These are phyloP conservation scores for Linderina pennispora DNA, from an alignment of 192 early-diverging fungal species.

Conservation along the genomic window DNA sequence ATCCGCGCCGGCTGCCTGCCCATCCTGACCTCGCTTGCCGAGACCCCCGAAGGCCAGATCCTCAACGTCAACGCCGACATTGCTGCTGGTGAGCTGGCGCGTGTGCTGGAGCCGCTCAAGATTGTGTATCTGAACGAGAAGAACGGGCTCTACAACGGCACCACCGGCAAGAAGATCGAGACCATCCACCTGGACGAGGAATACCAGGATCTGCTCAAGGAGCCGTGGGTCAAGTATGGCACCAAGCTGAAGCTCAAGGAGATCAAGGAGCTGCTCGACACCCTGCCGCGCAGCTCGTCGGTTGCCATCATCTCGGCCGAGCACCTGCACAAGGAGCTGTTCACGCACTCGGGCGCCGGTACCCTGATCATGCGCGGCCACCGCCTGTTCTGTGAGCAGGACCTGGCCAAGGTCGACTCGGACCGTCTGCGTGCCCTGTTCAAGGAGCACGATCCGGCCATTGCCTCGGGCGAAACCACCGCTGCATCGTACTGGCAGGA, in stretches of 20 bases:
- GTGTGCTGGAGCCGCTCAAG: constrained; percentile 94
- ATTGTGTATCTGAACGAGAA: constrained; percentile 98
- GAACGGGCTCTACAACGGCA: constrained; percentile 91
- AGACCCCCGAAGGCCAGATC: constrained; percentile 93
- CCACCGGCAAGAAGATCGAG: constrained; percentile 93
- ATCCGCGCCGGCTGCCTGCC: constrained; percentile 93
- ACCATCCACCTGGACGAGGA: constrained; percentile 98
- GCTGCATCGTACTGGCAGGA: constrained; percentile 70
- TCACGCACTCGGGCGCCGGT: constrained; percentile 95
- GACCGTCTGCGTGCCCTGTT: constrained; percentile 78
- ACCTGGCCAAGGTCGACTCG: constrained; percentile 64
- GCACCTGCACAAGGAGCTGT: constrained; percentile 98
- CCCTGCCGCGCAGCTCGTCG: constrained; percentile 93
- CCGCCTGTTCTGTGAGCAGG: constrained; percentile 70
- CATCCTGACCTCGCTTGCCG: constrained; percentile 92
- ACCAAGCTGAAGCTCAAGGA: constrained; percentile 97
- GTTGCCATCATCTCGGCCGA: constrained; percentile 99
- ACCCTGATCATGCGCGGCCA: constrained; percentile 96
- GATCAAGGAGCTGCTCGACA: constrained; percentile 95
- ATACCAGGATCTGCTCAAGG: constrained; percentile 89
- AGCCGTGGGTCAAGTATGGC: constrained; percentile 97
- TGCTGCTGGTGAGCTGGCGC: constrained; percentile 94
- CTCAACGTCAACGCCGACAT: constrained; percentile 99
- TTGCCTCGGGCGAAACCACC: constrained; percentile 58
- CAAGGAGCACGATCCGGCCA: constrained; percentile 63